These are phyloP conservation scores for Asclepias syriaca DNA, from an alignment of 257 asterid genomes.

Conservation along the genomic window DNA sequence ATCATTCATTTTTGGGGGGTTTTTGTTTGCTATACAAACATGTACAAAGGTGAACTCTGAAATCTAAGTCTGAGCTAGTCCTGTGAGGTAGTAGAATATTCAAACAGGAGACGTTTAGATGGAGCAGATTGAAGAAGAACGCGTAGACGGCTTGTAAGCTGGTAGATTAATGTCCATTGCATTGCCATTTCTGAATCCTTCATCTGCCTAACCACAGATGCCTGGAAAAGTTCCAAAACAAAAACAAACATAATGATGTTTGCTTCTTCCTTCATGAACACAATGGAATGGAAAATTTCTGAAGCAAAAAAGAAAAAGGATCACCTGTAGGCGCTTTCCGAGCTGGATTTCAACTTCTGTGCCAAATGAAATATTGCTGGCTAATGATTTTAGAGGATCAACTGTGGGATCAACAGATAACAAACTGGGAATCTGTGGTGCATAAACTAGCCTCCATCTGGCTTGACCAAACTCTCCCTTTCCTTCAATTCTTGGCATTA, in stretches of 20 bases:
- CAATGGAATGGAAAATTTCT: not conserved
- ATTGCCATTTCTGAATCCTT: constrained; percentile 99
- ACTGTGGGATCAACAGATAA: constrained; percentile 91
- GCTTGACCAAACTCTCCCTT: constrained; percentile 99
- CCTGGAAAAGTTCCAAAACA: constrained; percentile 36
- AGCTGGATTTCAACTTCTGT: constrained; percentile 98
- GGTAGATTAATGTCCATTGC: constrained; percentile 99
- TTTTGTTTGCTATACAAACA: not conserved
- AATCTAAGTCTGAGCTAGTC: constrained; percentile 33
- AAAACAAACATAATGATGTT: not conserved
- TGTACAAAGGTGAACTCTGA: constrained; percentile 3
- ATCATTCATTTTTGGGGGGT: not conserved
- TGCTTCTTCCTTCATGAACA: not conserved
- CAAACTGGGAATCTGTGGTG: constrained; percentile 94
- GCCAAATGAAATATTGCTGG: constrained; percentile 96
- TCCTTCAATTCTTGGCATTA: constrained; percentile 99
- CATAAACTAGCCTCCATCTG: constrained; percentile 96
- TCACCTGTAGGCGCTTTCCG: constrained; percentile 97
- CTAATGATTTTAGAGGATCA: constrained; percentile 93
- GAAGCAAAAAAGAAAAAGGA: not conserved
- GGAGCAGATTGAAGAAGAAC: constrained; percentile 94
- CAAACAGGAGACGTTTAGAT: constrained; percentile 84
- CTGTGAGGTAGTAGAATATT: constrained; percentile 88
- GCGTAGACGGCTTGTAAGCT: constrained; percentile 88
- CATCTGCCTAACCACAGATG: constrained; percentile 98